phyloP scores from a whole-genome alignment of 495 filamentous ascomycete species.

The Lasiosphaeria miniovina region DNA sequence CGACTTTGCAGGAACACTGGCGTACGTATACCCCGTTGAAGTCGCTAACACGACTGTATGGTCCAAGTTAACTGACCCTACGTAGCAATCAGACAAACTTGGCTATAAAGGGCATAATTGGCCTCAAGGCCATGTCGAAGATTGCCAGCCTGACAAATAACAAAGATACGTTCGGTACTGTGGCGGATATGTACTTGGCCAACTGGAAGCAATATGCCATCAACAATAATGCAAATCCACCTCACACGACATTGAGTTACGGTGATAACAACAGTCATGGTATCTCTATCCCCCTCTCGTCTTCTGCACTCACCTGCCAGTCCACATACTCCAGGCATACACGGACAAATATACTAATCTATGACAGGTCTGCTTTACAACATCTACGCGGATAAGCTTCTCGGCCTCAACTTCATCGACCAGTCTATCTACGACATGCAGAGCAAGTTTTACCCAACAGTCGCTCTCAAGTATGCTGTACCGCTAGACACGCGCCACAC shows the following conservation, averaged over 20 bases:
- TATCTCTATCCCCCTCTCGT: constrained; percentile 2
- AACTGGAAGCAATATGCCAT: constrained; percentile 76
- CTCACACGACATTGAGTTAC: constrained; percentile 72
- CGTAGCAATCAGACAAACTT: constrained; percentile 81
- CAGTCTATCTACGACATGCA: constrained; percentile 75
- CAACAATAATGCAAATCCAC: constrained; percentile 58
- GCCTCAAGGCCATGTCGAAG: constrained; percentile 87
- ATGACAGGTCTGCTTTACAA: constrained; percentile 73
- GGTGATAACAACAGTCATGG: constrained; percentile 40
- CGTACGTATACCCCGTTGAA: constrained; percentile 17
- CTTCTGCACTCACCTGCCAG: background rate
- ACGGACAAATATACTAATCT: constrained; percentile 52
- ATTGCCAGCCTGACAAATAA: constrained; percentile 64
- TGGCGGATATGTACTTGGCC: constrained; percentile 67
- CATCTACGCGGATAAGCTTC: constrained; percentile 73
- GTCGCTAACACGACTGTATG: background rate
- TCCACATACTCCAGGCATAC: too few species aligned
- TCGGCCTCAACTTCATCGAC: constrained; percentile 68
- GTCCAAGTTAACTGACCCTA: background rate
- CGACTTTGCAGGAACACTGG: constrained; percentile 86
- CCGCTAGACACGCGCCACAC: constrained; percentile 81
- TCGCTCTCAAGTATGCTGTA: constrained; percentile 69
- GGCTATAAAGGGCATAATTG: constrained; percentile 90
- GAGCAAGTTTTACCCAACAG: constrained; percentile 73
- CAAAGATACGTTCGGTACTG: constrained; percentile 57